Evolutionary conservation across 2,329 filamentous ascomycete genomes (phyloP), one percentile per base, ranked within the genome.

Genomic region (Ustulina deusta): DNA sequence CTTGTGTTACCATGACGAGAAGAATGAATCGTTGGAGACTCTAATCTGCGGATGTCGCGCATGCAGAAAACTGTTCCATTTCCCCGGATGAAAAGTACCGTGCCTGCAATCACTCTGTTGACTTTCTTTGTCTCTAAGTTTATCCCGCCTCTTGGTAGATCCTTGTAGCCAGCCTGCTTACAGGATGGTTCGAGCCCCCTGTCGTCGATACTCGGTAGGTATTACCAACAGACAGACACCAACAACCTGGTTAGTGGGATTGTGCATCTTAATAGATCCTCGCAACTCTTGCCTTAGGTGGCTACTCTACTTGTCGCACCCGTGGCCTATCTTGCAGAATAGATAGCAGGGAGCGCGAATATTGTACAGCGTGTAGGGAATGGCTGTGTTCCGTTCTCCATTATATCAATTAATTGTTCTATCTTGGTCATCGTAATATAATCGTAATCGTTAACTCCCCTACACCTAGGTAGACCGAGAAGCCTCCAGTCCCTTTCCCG

Each of bases 11-110:
- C n/a, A 9, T 34, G 58, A n/a, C n/a, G 51, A 52, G 27, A 58
- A 52, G 25, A 54, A 22, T 29, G 9, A 11, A 15, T 44, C 13
- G 20, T 34, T 15, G 32, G 49, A 6, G 15, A 40, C 3, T 46
- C 15, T 55, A 36, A n/a, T 62, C 42, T 46, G 22, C 58, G 52
- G 32, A 51, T 66, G 58, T 62, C 52, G 58, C 63, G 63, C 63
- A 61, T 66, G 51, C 52, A 44, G 52, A 32, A 46, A 57, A 57
- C 25, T 48, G 29, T 32, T 49, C 44, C 34, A 57, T 15, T 58
- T 58, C 58, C 64, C 64, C 64, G 13, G 59, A 52, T 25, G 22
- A 20, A 56, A 56, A 56, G 54, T 56, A 56, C 54, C 54, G 22
- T 56, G 36, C 54, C 15, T 42, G 13, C 34, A 20, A 6, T 22